Conservation (phyloP, 2,329 filamentous ascomycete species). For the Catunica adiposa region DNA sequence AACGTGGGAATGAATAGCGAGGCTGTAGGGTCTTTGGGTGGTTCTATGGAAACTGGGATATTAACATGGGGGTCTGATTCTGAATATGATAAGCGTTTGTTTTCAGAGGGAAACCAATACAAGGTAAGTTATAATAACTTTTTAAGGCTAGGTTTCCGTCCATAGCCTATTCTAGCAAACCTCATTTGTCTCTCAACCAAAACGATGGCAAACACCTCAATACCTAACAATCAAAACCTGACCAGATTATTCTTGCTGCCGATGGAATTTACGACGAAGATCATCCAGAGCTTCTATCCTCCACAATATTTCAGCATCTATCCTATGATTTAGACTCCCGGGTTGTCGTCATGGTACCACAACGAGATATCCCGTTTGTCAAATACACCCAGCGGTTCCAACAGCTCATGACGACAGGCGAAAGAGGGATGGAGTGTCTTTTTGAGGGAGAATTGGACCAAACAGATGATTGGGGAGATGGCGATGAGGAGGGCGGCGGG, state of each 20-base stretch:
- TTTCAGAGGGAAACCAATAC: conserved; percentile 33
- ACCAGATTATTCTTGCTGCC: conserved; percentile 66
- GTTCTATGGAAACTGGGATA: conserved; percentile 42
- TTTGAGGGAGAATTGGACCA: conserved; percentile 47
- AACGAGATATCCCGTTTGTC: conserved; percentile 51
- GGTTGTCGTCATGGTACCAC: conserved; percentile 65
- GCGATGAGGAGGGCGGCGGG: conserved; percentile 23
- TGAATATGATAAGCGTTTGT: conserved; percentile 28
- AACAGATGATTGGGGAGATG: conserved; percentile 52
- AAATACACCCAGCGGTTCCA: conserved; percentile 47
- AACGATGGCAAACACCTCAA: background rate
- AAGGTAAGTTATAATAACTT: conserved; percentile 28
- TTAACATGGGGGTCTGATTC: conserved; percentile 55
- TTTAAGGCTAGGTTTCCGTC: too few species aligned
- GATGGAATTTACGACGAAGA: conserved; percentile 77
- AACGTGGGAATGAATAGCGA: conserved; percentile 52
- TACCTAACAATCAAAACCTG: conserved; percentile 19
- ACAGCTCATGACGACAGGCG: conserved; percentile 36
- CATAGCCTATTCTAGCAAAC: too few species aligned
- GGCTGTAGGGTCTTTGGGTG: conserved; percentile 37
- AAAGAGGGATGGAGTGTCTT: conserved; percentile 31
- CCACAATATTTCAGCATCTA: conserved; percentile 54
- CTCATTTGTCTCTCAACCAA: background rate
- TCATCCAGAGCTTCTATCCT: conserved; percentile 59
- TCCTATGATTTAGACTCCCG: conserved; percentile 38